Evolutionary conservation across 306 rosid genomes (phyloP), one percentile per base, ranked within the genome.

Genomic region (Geum urbanum): DNA sequence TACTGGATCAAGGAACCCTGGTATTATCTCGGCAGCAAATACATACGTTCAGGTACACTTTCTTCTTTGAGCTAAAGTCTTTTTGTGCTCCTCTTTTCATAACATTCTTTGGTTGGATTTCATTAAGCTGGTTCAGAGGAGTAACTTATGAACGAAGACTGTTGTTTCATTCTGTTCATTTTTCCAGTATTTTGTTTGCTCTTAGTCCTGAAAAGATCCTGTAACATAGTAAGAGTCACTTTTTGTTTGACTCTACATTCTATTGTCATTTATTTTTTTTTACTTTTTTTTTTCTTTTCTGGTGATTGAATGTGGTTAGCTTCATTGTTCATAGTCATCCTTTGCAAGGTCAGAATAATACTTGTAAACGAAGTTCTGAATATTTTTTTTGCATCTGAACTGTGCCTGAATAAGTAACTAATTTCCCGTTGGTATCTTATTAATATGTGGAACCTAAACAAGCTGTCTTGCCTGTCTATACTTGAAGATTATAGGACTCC

Each of bases 21-120:
- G n/a, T n/a, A n/a, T n/a, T n/a, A n/a, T n/a, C n/a, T n/a, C n/a
- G n/a, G n/a, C n/a, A n/a, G n/a, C 27, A 62, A 88, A 85, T 82
- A 82, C 85, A 35, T 92, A 90, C 59, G 88, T 90, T 62, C 96
- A 92, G 98, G 98, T 92, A 69, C 19, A 9, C 14, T 8, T 50
- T 48, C 53, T 12, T 60, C 43, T 57, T 70, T 15, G 5, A 49
- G 18, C 40, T 45, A 6, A 64, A 20, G 10, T 9, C 32, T 55
- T 12, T 43, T 68, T 32, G 39, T 61, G 7, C 43, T 70, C 44
- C 35, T 16, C 8, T 35, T 9, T 52, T 63, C 35, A 8, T 48
- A n/a, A 35, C 49, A 48, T 48, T 40, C 13, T 8, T 8, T 72
- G 44, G 18, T 41, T 45, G 5, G 6, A 35, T 20, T 48, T 20